Percentiles rank a stretch among this genome's conserved stretches.
Conservation (phyloP, 2,329 filamentous ascomycete species). For the Cytospora mali region DNA sequence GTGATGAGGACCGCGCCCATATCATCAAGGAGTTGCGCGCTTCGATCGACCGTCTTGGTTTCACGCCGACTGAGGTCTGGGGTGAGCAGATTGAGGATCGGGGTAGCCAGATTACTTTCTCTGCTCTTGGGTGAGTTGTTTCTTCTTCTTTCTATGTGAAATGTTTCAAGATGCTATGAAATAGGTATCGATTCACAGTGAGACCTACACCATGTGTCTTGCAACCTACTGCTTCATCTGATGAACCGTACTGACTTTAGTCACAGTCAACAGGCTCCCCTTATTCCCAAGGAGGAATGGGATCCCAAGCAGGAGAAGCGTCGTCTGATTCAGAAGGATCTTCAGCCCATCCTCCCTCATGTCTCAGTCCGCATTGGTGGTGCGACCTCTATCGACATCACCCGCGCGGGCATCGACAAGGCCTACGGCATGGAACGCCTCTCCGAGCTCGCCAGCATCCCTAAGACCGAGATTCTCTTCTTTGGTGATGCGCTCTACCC, state of each 20-base stretch:
- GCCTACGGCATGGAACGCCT: slow-evolving; percentile 37
- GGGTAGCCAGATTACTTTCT: slow-evolving; percentile 46
- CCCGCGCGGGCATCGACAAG: slow-evolving; percentile 44
- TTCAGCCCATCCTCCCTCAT: slow-evolving; percentile 39
- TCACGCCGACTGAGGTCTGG: slow-evolving; percentile 43
- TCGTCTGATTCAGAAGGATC: slow-evolving; percentile 42
- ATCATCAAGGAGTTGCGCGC: slow-evolving; percentile 41
- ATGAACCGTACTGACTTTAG: not conserved
- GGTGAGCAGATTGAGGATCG: slow-evolving; percentile 45
- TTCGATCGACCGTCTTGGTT: slow-evolving; percentile 41
- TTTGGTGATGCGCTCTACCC: slow-evolving; percentile 46
- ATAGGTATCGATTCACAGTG: not conserved
- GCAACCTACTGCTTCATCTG: too few species aligned
- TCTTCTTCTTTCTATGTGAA: not conserved
- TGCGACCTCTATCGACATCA: slow-evolving; percentile 45
- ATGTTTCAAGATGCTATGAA: not conserved
- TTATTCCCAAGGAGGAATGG: slow-evolving; percentile 41
- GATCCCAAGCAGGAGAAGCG: slow-evolving; percentile 45
- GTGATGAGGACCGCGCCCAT: slow-evolving; percentile 33
- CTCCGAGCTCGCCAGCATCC: slow-evolving; percentile 36
- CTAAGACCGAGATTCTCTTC: slow-evolving; percentile 43
- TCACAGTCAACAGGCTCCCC: slow-evolving; percentile 41
- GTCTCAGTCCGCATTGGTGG: slow-evolving; percentile 46
- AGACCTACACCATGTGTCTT: not conserved
- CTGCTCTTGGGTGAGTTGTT: slow-evolving; percentile 37